phyloP scores from a whole-genome alignment of 83 land plant species.

The Diphasiastrum complanatum region DNA sequence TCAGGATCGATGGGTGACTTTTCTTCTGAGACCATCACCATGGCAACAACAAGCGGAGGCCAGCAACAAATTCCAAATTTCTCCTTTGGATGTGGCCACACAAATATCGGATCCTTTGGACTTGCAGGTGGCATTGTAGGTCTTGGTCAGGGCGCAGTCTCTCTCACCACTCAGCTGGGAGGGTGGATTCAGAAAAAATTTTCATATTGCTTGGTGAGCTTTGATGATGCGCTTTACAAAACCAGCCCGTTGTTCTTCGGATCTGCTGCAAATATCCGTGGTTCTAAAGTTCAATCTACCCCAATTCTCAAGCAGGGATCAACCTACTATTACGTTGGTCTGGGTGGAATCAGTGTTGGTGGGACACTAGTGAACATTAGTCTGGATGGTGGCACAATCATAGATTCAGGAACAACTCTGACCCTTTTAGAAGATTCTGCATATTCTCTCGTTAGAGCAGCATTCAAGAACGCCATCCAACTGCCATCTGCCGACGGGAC shows the following conservation, averaged over 20 bases:
- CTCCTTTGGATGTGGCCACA: conserved; percentile 17
- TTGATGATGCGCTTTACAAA: conserved; percentile 8
- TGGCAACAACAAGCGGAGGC: conserved; percentile 2
- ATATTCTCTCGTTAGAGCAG: too few relatives aligned
- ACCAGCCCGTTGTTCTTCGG: conserved; percentile 29
- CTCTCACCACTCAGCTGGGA: conserved; percentile 24
- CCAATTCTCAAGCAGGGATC: conserved; percentile 6
- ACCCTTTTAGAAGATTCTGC: too few relatives aligned
- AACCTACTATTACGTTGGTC: conserved; percentile 13
- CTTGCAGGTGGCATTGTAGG: conserved; percentile 19
- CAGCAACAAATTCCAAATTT: neutral
- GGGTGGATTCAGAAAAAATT: conserved; percentile 5
- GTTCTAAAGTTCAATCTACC: conserved; percentile 7
- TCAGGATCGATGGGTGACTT: conserved; percentile 17
- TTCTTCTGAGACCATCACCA: conserved; percentile 10
- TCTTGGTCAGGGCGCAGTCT: conserved; percentile 21
- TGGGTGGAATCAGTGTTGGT: conserved; percentile 18
- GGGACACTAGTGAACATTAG: neutral
- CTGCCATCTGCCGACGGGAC: too few relatives aligned
- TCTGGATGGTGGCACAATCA: conserved; percentile 20
- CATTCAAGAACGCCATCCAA: too few relatives aligned
- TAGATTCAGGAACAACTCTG: conserved; percentile 21
- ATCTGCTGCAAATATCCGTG: conserved; percentile 7
- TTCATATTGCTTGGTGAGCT: conserved; percentile 22
- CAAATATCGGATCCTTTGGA: conserved; percentile 13